A percentile compares a stretch with the other conserved stretches of the same genome.
Evolutionary conservation across 192 early-diverging fungal species (phyloP).

Genomic region (Rhizophagus clarus): DNA sequence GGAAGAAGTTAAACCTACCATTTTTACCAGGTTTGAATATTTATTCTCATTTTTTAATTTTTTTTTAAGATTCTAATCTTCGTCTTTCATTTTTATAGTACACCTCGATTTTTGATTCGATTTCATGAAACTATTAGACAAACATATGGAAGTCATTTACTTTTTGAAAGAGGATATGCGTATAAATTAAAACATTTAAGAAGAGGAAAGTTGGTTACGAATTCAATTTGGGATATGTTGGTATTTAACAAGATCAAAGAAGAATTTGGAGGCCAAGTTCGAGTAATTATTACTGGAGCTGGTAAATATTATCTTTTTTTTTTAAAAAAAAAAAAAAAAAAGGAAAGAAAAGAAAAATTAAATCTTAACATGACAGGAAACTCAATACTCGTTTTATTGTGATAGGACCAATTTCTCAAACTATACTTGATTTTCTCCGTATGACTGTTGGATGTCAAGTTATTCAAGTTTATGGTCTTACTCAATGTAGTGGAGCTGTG

Average conservation of each 20-base stretch:
- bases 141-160: slow-evolving; percentile 38
- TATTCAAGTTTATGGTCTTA: slow-evolving; percentile 51
- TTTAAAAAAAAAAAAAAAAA: too few species aligned
- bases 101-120: slow-evolving; percentile 32
- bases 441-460: slow-evolving; percentile 65
- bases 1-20: slow-evolving; percentile 69
- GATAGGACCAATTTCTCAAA: slow-evolving; percentile 21
- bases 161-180: slow-evolving; percentile 43
- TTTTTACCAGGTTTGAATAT: slow-evolving; percentile 56
- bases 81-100: slow-evolving; percentile 19
- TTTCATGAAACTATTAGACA: slow-evolving; percentile 37
- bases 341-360: too few species aligned
- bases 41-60: not conserved
- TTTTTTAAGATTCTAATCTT: not conserved
- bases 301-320: slow-evolving; percentile 22
- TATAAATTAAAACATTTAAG: slow-evolving; percentile 32
- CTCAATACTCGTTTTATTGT: not conserved
- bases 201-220: slow-evolving; percentile 41
- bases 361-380: not conserved
- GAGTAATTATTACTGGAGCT: slow-evolving; percentile 33
- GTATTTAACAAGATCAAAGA: slow-evolving; percentile 47
- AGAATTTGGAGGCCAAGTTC: slow-evolving; percentile 47
- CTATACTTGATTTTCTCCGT: slow-evolving; percentile 56
- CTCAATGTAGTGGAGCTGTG: slow-evolving; percentile 41
- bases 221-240: slow-evolving; percentile 46